Conservation (phyloP, 2,329 filamentous ascomycete genomes). For the Penicillium brasilianum region DNA sequence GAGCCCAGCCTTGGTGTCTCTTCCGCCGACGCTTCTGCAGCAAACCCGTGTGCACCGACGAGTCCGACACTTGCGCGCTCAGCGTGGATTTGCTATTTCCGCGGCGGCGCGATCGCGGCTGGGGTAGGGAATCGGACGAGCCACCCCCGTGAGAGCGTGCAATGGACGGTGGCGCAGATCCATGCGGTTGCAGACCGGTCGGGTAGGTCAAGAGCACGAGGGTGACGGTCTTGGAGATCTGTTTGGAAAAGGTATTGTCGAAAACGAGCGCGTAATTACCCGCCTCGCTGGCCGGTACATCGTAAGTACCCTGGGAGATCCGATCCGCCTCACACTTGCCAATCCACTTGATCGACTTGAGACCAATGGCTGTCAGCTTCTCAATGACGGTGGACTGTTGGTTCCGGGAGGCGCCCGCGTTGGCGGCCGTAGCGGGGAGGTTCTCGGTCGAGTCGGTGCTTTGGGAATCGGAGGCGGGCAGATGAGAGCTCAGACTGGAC, state of each 20-base stretch:
- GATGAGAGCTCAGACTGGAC: constrained; percentile 53
- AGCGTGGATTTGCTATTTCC: constrained; percentile 37
- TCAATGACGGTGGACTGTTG: constrained; percentile 74
- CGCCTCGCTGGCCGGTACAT: constrained; percentile 73
- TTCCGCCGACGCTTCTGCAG: constrained; percentile 90
- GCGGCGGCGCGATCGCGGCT: constrained; percentile 38
- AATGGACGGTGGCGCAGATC: constrained; percentile 53
- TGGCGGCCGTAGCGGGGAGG: constrained; percentile 33
- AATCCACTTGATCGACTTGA: constrained; percentile 74
- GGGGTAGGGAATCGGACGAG: constrained; percentile 58
- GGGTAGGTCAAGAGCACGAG: constrained; percentile 95
- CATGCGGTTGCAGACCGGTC: constrained; percentile 62
- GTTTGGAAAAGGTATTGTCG: constrained; percentile 98
- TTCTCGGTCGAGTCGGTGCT: constrained; percentile 47
- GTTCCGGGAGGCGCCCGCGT: constrained; percentile 60
- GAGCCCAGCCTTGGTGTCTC: constrained; percentile 89
- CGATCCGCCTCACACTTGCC: constrained; percentile 97
- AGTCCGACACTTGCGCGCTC: constrained; percentile 33
- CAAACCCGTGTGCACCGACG: constrained; percentile 75
- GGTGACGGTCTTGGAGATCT: constrained; percentile 89
- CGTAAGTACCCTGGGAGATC: constrained; percentile 86
- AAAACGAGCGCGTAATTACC: constrained; percentile 97
- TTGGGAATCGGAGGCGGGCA: constrained; percentile 50
- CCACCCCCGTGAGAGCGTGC: constrained; percentile 49
- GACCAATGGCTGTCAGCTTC: constrained; percentile 65